Conservation (phyloP, 2,329 filamentous ascomycete species). For the Neofusicoccum kwambonambiense region DNA sequence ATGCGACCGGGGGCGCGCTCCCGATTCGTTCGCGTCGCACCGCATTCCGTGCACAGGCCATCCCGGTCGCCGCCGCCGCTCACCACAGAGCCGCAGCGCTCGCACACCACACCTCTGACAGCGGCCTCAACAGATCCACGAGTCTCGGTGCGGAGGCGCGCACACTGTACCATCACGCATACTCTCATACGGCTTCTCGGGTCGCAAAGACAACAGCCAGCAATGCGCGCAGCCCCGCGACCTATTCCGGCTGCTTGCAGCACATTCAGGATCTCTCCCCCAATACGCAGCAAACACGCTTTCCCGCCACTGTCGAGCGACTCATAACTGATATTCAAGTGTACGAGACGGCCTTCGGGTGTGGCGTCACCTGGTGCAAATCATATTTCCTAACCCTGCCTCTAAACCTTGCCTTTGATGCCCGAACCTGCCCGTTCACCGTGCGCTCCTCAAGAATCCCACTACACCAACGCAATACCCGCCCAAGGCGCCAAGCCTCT, state of each 20-base stretch:
- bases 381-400: not conserved
- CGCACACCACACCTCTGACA: not conserved
- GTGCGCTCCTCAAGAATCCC: conserved; percentile 66
- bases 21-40: conserved; percentile 5
- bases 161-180: not conserved
- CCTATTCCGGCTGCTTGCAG: not conserved
- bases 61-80: not conserved
- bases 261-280: not conserved
- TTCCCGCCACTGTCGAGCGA: conserved; percentile 7
- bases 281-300: conserved; percentile 5
- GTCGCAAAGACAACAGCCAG: not conserved
- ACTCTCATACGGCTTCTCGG: not conserved
- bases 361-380: not conserved
- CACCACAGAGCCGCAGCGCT: not conserved
- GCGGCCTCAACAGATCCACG: too few species aligned
- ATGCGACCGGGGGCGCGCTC: conserved; percentile 10
- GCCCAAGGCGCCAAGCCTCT: conserved; percentile 71
- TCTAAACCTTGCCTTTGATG: conserved; percentile 3
- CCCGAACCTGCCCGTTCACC: conserved; percentile 11
- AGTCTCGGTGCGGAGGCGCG: not conserved
- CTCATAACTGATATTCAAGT: not conserved
- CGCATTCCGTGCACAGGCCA: not conserved
- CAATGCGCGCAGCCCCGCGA: not conserved
- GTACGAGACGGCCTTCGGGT: not conserved
- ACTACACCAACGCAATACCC: conserved; percentile 88